Evolutionary conservation across 176 grass and related monocot species (phyloP).

Genomic region (Cymbopogon citratus): DNA sequence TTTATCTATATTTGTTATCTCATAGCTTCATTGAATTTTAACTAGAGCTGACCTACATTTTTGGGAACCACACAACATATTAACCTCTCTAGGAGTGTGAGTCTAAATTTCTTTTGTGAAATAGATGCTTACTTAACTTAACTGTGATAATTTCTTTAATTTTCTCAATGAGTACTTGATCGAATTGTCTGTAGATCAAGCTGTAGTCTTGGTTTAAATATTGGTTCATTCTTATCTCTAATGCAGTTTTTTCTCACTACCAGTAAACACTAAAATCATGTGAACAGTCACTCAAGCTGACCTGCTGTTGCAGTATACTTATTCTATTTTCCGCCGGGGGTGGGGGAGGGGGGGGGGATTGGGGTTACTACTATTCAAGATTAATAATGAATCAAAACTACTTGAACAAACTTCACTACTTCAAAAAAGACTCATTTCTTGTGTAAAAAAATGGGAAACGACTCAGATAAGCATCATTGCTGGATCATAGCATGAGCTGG

Average conservation of each 20-base stretch:
- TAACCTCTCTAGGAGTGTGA: neutral
- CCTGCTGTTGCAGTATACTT: neutral
- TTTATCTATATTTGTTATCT: constrained; percentile 2
- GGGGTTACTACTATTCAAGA: neutral
- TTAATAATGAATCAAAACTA: constrained; percentile 6
- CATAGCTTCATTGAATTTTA: constrained; percentile 14
- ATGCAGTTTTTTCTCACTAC: neutral
- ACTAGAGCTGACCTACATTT: neutral
- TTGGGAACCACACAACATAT: neutral
- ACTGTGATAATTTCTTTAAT: constrained; percentile 7
- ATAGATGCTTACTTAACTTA: neutral
- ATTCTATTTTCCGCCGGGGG: no score
- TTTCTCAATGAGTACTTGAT: neutral
- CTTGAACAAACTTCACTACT: neutral
- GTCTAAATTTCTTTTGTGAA: constrained; percentile 6
- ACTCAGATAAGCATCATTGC: neutral
- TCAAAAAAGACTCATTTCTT: neutral
- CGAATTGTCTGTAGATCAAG: neutral
- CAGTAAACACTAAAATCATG: neutral
- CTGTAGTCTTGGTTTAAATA: constrained; percentile 1
- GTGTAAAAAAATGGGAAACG: neutral
- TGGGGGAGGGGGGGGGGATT: no score
- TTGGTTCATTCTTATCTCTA: neutral
- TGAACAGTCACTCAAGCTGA: neutral
- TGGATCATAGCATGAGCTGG: neutral